Evolutionary conservation across 2,329 filamentous ascomycete genomes (phyloP), one percentile per base, ranked within the genome.

Genomic region (Fusarium veterinarium): DNA sequence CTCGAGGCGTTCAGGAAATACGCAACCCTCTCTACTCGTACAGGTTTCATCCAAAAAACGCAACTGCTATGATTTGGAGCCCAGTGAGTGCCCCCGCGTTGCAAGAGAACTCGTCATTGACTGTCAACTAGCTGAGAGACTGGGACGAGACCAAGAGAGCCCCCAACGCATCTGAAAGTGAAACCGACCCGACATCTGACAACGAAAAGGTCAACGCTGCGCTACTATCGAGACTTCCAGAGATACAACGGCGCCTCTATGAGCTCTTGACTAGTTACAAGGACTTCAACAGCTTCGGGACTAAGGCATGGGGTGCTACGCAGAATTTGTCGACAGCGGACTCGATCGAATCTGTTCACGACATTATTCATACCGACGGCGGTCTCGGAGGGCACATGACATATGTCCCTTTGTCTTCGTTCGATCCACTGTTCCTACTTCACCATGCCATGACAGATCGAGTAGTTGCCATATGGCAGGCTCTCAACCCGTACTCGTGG

Each of bases 401-500:
- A 45, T 92, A 89, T 79, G 89, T 91, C 37, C 89, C 90, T 23
- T 92, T 92, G 74, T 92, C 93, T 4, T 89, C 92, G 0, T 97
- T 94, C 78, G 94, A 97, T 77, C 93, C 93, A 0, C 83, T 93
- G 17, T 95, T 95, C 81, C 93, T 92, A 82, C 82, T 95, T 13
- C 93, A 95, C 76, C 93, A 95, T 76, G 84, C 86, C 70, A 95
- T 93, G 80, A 88, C 94, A 12, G 94, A 97, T 77, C 89, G 94
- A 6, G 81, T 93, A 33, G 89, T 94, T 70, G 89, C 93, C 37
- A 87, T 97, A 68, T 96, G 93, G 93, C 93, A 96, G 82, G 84
- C 87, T 2, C 80, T 96, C 19, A 88, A 96, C 71, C 92, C 92
- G 1, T 83, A 89, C 25, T 88, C 88, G 33, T 95, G 91, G 83